Percentiles rank a stretch among this genome's conserved stretches.
phyloP scores from a whole-genome alignment of 441 rosid genomes.

The Gossypium davidsonii region DNA sequence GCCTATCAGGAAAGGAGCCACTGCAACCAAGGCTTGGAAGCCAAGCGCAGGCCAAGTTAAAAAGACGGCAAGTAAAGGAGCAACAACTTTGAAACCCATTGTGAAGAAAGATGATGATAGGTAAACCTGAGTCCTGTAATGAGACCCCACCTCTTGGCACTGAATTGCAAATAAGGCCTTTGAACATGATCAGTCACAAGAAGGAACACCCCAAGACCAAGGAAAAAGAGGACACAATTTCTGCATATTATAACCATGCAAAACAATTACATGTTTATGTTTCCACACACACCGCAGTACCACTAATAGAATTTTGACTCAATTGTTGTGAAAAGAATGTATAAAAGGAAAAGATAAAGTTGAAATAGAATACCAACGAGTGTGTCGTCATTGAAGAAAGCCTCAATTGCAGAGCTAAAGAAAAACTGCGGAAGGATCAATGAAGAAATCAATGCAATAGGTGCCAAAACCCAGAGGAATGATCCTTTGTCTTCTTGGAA shows the following conservation, averaged over 20 bases:
- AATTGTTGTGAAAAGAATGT: not conserved
- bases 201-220: slow-evolving; percentile 62
- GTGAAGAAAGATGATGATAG: slow-evolving; percentile 48
- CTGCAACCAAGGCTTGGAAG: slow-evolving; percentile 52
- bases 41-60: slow-evolving; percentile 71
- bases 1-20: slow-evolving; percentile 63
- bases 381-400: slow-evolving; percentile 40
- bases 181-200: slow-evolving; percentile 55
- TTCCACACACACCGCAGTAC: not conserved
- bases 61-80: slow-evolving; percentile 45
- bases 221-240: slow-evolving; percentile 44
- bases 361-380: slow-evolving; percentile 31
- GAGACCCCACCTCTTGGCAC: slow-evolving; percentile 78
- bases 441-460: slow-evolving; percentile 51
- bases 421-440: slow-evolving; percentile 70
- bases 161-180: slow-evolving; percentile 73
- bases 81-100: slow-evolving; percentile 57
- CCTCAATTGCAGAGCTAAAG: slow-evolving; percentile 46
- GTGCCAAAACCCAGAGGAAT: slow-evolving; percentile 69
- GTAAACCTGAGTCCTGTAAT: slow-evolving; percentile 80
- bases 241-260: slow-evolving; percentile 38
- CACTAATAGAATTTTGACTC: not conserved
- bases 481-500: slow-evolving; percentile 60
- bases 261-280: not conserved
- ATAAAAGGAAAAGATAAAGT: not conserved